Evolutionary conservation across 169 alveolate species (phyloP).

Genomic region (Plasmodium knowlesi): DNA sequence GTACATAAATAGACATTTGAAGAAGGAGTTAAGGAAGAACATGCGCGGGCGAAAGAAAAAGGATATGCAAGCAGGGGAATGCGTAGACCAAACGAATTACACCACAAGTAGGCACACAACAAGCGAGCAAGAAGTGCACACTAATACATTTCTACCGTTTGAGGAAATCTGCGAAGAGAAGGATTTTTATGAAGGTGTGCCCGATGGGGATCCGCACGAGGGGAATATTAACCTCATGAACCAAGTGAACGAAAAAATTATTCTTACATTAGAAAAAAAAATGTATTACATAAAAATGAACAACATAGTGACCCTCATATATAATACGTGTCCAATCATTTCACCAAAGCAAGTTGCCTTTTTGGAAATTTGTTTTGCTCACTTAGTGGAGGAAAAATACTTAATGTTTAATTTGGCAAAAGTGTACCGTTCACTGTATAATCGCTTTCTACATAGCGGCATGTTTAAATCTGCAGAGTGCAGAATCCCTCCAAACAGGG

Average conservation of each 20-base stretch:
- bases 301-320: slow-evolving; percentile 24
- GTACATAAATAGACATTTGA: slow-evolving; percentile 29
- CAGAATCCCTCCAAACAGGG: not conserved
- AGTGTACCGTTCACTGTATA: slow-evolving; percentile 7
- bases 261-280: slow-evolving; percentile 14
- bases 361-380: slow-evolving; percentile 7
- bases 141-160: not conserved
- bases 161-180: not conserved
- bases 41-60: not conserved
- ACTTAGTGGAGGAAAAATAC: slow-evolving; percentile 25
- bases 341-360: slow-evolving; percentile 4
- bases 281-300: slow-evolving; percentile 26
- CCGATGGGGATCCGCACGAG: not conserved
- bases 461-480: not conserved
- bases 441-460: not conserved
- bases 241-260: not conserved
- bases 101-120: not conserved
- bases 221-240: not conserved
- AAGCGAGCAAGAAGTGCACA: not conserved
- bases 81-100: not conserved
- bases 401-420: slow-evolving; percentile 7
- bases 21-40: slow-evolving; percentile 6
- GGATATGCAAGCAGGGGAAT: not conserved
- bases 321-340: slow-evolving; percentile 48
- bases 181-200: not conserved